Percentiles rank a stretch among this genome's conserved stretches.
phyloP scores from a whole-genome alignment of 225 moss, liverwort and hornwort genomes.

The Thuidium tamariscinum region DNA sequence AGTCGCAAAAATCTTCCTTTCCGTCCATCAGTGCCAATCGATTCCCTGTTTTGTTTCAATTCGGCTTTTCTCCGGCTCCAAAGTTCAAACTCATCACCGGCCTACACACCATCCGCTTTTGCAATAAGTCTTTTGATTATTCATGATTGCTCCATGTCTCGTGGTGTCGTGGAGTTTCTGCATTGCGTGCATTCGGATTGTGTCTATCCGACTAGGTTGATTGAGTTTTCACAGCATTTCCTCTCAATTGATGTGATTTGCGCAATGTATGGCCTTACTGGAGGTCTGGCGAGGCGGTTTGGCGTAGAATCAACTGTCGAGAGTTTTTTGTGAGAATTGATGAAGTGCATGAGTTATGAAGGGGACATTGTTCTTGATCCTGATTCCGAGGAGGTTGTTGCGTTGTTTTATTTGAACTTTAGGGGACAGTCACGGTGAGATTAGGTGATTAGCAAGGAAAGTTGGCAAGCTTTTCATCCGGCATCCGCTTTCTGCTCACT shows the following conservation, averaged over 20 bases:
- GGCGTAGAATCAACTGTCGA: not conserved
- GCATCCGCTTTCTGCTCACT: not conserved
- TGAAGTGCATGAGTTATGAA: slow-evolving; percentile 20
- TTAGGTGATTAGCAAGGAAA: not conserved
- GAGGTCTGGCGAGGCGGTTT: not conserved
- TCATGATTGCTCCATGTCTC: not conserved
- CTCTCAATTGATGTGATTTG: not conserved
- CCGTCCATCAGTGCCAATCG: not conserved
- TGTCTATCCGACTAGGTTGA: not conserved
- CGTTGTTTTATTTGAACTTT: not conserved
- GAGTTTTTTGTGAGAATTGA: not conserved
- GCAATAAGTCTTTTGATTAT: not conserved
- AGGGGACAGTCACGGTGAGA: not conserved
- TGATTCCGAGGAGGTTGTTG: not conserved
- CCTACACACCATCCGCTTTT: not conserved
- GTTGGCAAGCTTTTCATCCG: not conserved
- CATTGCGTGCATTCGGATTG: not conserved
- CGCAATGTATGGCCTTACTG: not conserved
- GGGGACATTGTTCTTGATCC: slow-evolving; percentile 3
- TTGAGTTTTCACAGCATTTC: not conserved
- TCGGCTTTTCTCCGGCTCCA: not conserved
- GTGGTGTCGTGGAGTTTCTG: not conserved
- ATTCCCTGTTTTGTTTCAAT: not conserved
- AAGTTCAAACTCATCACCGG: not conserved
- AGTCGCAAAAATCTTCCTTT: not conserved